phyloP scores from a whole-genome alignment of 1,284 basidiomycete genomes.

The Ceratobasidium sp. region DNA sequence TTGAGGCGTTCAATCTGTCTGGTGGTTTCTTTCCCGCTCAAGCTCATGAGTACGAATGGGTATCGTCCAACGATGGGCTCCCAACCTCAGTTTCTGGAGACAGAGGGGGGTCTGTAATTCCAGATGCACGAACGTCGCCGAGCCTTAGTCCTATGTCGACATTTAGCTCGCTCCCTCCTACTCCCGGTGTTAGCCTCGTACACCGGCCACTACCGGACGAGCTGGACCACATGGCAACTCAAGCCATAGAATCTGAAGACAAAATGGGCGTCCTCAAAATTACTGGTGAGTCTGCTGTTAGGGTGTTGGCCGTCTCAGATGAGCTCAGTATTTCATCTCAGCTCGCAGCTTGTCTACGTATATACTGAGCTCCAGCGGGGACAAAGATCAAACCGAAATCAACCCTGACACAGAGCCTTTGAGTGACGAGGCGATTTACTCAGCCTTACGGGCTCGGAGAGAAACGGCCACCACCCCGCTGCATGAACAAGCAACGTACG shows the following conservation, averaged over 20 bases:
- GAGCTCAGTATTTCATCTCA: conserved; percentile 25
- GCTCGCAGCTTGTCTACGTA: conserved; percentile 32
- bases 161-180: conserved; percentile 31
- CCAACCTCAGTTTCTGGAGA: background rate
- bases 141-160: conserved; percentile 18
- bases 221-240: conserved; percentile 32
- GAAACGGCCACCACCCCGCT: conserved; percentile 20
- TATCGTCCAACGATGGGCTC: conserved; percentile 2
- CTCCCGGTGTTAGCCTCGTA: conserved; percentile 25
- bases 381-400: background rate
- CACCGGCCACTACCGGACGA: conserved; percentile 39
- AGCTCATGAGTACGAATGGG: conserved; percentile 42
- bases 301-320: conserved; percentile 10
- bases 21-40: conserved; percentile 40
- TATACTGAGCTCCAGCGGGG: conserved; percentile 1
- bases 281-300: conserved; percentile 18
- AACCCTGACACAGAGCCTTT: conserved; percentile 20
- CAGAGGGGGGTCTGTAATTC: no score
- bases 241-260: conserved; percentile 36
- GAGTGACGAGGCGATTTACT: conserved; percentile 35
- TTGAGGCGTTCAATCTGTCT: conserved; percentile 39
- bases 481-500: conserved; percentile 32
- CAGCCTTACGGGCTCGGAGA: conserved; percentile 26
- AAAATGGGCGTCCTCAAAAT: conserved; percentile 41
- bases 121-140: background rate